Base-by-base conservation (phyloP, 331 rosid species). In the Quercus tomentella region DNA sequence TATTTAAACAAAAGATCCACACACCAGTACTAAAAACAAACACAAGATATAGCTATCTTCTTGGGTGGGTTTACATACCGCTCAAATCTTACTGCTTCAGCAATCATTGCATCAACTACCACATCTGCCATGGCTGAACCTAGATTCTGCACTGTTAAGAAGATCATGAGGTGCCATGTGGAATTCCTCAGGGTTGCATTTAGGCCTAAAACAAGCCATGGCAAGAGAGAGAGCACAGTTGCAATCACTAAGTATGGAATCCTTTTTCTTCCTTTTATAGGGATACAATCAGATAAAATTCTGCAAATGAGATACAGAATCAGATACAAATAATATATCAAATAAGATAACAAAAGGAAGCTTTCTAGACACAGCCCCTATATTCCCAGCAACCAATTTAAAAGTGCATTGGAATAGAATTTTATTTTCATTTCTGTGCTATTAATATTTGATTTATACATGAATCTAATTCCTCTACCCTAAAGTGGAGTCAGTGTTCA, bases 41-140 rank as follows among this genome's bases (percentile, higher is more conserved):
- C 18, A 37, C 28, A 15, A 60, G 26, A 71, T 37, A 83, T 20
- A 45, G 41, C 73, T 49, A 60, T 77, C 14, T 37, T 31, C 26
- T 67, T 33, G 66, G 30, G 30, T 22, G 30, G 66, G 54, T 54
- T 68, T 54, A 82, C 89, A 76, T 84, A 93, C 97, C 82, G 77
- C 55, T 93, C 97, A 74, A 73, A 52, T 88, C 97, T 81, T 71
- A 86, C 97, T 68, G 97, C 97, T 83, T 93, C 97, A 18, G 97
- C 97, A 78, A 91, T 89, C 97, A 93, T 93, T 80, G 97, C 97
- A 84, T 93, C 97, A 73, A 93, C 82, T 66, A 93, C 97, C 21
- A 93, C 97, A 86, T 89, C 97, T 14, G 97, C 97, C 94, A 91
- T 93, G 61, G 97, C 97, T 67, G 97, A 86, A 56, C 97, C 97